Evolutionary conservation across 2,329 filamentous ascomycete genomes (phyloP).

Genomic region (Tricladium varicosporioides): DNA sequence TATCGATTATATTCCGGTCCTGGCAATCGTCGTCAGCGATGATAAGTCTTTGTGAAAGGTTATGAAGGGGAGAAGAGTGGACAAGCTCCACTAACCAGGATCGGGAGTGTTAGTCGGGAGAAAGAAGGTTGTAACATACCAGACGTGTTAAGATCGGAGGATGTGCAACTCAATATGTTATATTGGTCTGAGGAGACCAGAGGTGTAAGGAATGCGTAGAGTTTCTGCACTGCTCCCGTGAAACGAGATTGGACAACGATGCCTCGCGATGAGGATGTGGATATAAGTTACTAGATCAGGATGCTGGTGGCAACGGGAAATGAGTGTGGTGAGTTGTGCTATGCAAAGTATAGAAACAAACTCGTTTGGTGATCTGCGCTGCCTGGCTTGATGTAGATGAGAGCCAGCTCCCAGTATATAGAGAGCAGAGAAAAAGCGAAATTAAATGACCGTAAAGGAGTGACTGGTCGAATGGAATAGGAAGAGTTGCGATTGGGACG

Average conservation of each 20-base stretch:
- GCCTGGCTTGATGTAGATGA: slow-evolving; percentile 45
- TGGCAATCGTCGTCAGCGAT: slow-evolving; percentile 34
- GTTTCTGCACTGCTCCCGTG: slow-evolving; percentile 34
- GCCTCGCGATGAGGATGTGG: slow-evolving; percentile 40
- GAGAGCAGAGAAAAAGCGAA: slow-evolving; percentile 43
- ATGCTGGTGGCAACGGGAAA: slow-evolving; percentile 32
- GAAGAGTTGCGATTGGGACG: slow-evolving; percentile 43
- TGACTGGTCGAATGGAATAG: slow-evolving; percentile 45
- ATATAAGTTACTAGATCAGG: slow-evolving; percentile 35
- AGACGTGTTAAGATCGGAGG: slow-evolving; percentile 31
- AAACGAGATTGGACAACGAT: slow-evolving; percentile 38
- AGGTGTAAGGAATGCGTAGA: slow-evolving; percentile 39
- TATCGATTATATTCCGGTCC: slow-evolving; percentile 25
- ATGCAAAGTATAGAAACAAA: slow-evolving; percentile 40
- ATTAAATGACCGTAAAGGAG: slow-evolving; percentile 47
- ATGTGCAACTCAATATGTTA: slow-evolving; percentile 37
- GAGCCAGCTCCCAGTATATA: slow-evolving; percentile 57
- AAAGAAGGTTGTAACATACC: slow-evolving; percentile 28
- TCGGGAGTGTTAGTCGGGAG: slow-evolving; percentile 18
- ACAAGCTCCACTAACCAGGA: slow-evolving; percentile 24
- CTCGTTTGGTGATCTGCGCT: slow-evolving; percentile 41
- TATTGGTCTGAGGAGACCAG: slow-evolving; percentile 30
- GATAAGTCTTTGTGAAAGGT: slow-evolving; percentile 21
- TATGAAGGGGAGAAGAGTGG: slow-evolving; percentile 21
- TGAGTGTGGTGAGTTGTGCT: slow-evolving; percentile 42